Conservation (phyloP, 352 stramenopile species). For the Phytophthora constricta region DNA sequence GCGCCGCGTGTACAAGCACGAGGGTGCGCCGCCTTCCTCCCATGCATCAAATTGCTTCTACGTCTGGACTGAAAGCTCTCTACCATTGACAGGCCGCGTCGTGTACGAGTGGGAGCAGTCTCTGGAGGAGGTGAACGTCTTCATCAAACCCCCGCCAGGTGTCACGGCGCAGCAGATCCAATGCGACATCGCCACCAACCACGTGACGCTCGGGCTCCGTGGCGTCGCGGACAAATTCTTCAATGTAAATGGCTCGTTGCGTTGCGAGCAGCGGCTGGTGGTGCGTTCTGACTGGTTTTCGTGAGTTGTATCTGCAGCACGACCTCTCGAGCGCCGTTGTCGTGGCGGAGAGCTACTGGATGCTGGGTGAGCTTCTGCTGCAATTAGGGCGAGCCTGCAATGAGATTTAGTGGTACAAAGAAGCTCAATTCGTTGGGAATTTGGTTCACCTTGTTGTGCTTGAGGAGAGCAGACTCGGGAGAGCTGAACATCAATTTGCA, state of each 20-base stretch:
- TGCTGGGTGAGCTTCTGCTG: conserved; percentile 75
- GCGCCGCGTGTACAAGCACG: conserved; percentile 75
- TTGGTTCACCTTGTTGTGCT: neutral
- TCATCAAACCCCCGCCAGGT: conserved; percentile 91
- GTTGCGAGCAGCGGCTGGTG: neutral
- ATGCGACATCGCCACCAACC: conserved; percentile 89
- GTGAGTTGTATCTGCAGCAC: conserved; percentile 62
- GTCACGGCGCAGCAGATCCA: conserved; percentile 85
- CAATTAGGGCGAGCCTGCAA: no score
- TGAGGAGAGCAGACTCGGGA: conserved; percentile 64
- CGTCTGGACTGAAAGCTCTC: no score
- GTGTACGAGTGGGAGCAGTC: conserved; percentile 99
- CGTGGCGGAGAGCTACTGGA: conserved; percentile 96
- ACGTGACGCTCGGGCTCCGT: conserved; percentile 91
- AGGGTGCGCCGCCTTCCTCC: conserved; percentile 42
- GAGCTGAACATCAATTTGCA: conserved; percentile 94
- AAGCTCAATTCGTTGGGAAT: no score
- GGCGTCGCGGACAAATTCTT: conserved; percentile 92
- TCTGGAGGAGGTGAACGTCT: conserved; percentile 95
- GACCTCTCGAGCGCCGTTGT: conserved; percentile 92
- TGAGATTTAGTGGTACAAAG: neutral
- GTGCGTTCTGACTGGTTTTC: neutral
- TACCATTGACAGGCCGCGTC: conserved; percentile 55
- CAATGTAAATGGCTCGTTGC: conserved; percentile 61
- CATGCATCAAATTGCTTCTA: neutral